Base-by-base conservation (phyloP, 208 protist species). In the Porcisia hertigi region DNA sequence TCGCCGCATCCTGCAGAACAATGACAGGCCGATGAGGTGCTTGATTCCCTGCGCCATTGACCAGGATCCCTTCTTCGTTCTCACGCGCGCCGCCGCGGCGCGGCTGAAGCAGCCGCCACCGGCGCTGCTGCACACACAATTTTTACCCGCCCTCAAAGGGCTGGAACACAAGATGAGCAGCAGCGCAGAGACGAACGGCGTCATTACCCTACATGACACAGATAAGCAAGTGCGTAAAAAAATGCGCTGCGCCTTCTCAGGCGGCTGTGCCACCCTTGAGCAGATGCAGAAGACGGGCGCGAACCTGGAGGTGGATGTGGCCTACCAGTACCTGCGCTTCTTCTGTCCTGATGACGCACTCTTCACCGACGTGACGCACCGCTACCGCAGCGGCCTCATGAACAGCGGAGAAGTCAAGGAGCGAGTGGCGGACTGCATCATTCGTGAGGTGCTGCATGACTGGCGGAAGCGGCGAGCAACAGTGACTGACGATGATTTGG, bases 21-120 rank as follows among this genome's bases (percentile, higher is more conserved):
- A 54, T 5, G 63, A 47, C 25, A 69, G 54, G 9, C 89, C 91
- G 58, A 81, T 99, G 77, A 83, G 88, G 39, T 99, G 99, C 86
- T 89, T 99, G 39, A 98, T 99, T 70, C 99, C 99, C 7, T 99
- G 98, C 80, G 93, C 95, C 5, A 93, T 98, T 57, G 94, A 98
- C 75, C 96, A 99, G 84, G 99, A 99, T 79, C 98, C 99, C 2
- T 99, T 99, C 87, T 99, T 99, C 90, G 92, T 99, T 59, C 88
- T 99, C 71, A 99, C 99, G 9, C 85, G 99, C 41, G 94, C 98
- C 82, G 91, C 99, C 34, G 98, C 99, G 30, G 76, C 90, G n/a
- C 82, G 91, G 45, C 77, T 99, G 30, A 95, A 92, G 69, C 86
- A 80, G 52, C 80, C 79, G 2, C 99, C 99, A 71, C 98, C 99